Percentiles rank a stretch among this genome's conserved stretches.
Evolutionary conservation across 768 basidiomycete genomes (phyloP).

Genomic region (Vararia minispora): DNA sequence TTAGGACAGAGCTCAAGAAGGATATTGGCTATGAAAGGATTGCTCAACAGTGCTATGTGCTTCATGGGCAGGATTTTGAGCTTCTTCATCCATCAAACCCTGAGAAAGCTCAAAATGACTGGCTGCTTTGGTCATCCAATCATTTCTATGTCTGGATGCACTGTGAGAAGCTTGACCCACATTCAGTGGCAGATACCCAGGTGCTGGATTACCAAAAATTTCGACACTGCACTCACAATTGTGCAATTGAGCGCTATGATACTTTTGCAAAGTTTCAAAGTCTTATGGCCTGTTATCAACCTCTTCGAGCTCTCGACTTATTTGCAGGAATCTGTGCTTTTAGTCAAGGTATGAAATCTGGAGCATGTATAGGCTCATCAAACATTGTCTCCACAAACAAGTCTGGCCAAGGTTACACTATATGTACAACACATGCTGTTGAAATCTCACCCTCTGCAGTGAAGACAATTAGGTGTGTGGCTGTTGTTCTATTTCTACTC

Average conservation of each 20-base stretch:
- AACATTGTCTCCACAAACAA: too few relatives aligned
- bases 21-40: too few relatives aligned
- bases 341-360: slow-evolving; percentile 41
- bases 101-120: too few relatives aligned
- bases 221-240: slow-evolving; percentile 37
- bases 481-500: neutral
- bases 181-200: slow-evolving; percentile 25
- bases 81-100: too few relatives aligned
- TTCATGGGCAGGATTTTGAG: too few relatives aligned
- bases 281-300: slow-evolving; percentile 17
- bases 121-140: too few relatives aligned
- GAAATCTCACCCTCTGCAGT: slow-evolving; percentile 75
- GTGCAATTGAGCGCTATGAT: slow-evolving; percentile 15
- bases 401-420: too few relatives aligned
- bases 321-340: slow-evolving; percentile 50
- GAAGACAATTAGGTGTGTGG: slow-evolving; percentile 43
- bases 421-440: slow-evolving; percentile 53
- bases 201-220: slow-evolving; percentile 26
- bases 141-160: slow-evolving; percentile 39
- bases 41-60: too few relatives aligned
- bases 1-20: too few relatives aligned
- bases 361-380: slow-evolving; percentile 35
- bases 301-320: slow-evolving; percentile 28
- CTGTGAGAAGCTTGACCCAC: slow-evolving; percentile 26
- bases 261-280: slow-evolving; percentile 17